Conservation (phyloP, 2,329 filamentous ascomycete species). For the Aspergillus proliferans region DNA sequence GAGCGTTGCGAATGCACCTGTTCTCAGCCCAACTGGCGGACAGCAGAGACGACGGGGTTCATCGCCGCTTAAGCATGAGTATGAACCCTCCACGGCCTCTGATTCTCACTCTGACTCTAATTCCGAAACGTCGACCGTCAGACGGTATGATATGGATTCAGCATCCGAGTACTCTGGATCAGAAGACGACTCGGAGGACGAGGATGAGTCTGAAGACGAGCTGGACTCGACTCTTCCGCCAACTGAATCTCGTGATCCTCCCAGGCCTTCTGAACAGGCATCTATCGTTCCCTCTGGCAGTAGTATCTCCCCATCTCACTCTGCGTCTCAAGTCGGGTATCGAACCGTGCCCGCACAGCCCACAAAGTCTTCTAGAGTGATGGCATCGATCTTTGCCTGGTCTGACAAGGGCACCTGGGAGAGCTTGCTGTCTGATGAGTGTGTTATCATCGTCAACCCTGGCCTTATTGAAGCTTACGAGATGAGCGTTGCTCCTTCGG, state of each 20-base stretch:
- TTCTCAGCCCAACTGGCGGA: constrained; percentile 45
- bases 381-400: constrained; percentile 60
- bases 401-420: constrained; percentile 59
- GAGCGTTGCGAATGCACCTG: constrained; percentile 39
- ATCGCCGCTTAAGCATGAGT: constrained; percentile 94
- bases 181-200: constrained; percentile 41
- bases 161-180: constrained; percentile 45
- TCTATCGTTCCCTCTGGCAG: constrained; percentile 37
- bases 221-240: constrained; percentile 21
- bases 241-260: constrained; percentile 26
- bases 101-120: constrained; percentile 53
- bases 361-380: constrained; percentile 47
- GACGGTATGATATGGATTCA: constrained; percentile 43
- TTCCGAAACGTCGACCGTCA: constrained; percentile 52
- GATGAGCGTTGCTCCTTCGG: constrained; percentile 43
- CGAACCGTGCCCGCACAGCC: constrained; percentile 45
- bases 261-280: constrained; percentile 35
- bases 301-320: constrained; percentile 72
- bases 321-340: constrained; percentile 69
- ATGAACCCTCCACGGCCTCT: constrained; percentile 73
- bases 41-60: constrained; percentile 65
- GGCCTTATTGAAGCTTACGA: constrained; percentile 61
- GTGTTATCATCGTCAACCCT: constrained; percentile 56
- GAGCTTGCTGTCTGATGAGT: constrained; percentile 55
- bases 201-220: constrained; percentile 50